Conservation (phyloP, 805 yeast genomes). For the Wickerhamiella lipophila region DNA sequence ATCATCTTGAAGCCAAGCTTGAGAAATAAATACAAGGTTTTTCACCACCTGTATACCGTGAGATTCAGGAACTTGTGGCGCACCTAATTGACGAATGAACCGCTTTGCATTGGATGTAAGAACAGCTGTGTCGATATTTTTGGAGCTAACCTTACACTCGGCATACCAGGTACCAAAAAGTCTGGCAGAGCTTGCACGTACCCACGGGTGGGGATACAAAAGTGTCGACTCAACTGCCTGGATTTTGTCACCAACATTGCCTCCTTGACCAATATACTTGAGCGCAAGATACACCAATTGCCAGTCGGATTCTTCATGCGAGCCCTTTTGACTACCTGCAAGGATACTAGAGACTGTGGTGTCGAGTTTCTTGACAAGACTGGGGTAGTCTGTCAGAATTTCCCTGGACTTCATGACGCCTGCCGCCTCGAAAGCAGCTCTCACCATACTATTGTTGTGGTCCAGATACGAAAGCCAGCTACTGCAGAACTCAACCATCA, state of each 20-base stretch:
- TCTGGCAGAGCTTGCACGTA: slow-evolving; percentile 54
- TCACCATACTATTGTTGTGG: slow-evolving; percentile 16
- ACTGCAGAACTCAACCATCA: slow-evolving; percentile 14
- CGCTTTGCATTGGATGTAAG: slow-evolving; percentile 52
- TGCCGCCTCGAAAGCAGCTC: slow-evolving; percentile 21
- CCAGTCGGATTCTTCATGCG: slow-evolving; percentile 48
- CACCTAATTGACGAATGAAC: slow-evolving; percentile 64
- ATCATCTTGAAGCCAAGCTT: slow-evolving; percentile 44
- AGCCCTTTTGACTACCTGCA: slow-evolving; percentile 21
- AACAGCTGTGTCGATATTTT: slow-evolving; percentile 33
- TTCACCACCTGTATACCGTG: slow-evolving; percentile 54
- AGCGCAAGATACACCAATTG: slow-evolving; percentile 61
- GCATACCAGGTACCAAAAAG: slow-evolving; percentile 43
- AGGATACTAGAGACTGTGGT: slow-evolving; percentile 3
- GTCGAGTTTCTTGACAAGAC: slow-evolving; percentile 9
- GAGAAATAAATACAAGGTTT: slow-evolving; percentile 47
- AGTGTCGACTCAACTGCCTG: slow-evolving; percentile 41
- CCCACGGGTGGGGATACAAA: slow-evolving; percentile 87
- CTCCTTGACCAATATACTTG: slow-evolving; percentile 31
- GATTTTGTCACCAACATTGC: slow-evolving; percentile 23
- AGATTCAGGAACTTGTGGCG: slow-evolving; percentile 55
- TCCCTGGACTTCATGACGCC: slow-evolving; percentile 13
- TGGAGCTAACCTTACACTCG: slow-evolving; percentile 25
- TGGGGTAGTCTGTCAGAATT: background rate
- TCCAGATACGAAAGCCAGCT: slow-evolving; percentile 16